Evolutionary conservation across 768 basidiomycete species (phyloP), one percentile per base, ranked within the genome.

Genomic region (Auriculariales sp.): DNA sequence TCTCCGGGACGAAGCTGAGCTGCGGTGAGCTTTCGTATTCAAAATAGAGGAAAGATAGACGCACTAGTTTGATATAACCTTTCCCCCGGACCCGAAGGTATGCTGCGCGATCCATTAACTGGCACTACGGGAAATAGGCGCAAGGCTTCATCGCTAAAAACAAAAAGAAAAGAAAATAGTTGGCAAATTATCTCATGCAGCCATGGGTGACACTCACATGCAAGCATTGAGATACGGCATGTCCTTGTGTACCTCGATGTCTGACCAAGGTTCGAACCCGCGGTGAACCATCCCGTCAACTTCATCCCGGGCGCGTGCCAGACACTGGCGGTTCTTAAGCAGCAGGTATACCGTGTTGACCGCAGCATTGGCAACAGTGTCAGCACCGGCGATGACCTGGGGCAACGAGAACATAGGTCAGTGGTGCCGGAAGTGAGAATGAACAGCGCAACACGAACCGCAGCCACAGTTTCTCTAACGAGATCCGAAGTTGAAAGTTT

Each of bases 101-200:
- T 59, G 14, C 62, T 63, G 28, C 76, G 70, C 51, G 72, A 71
- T 33, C 67, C 65, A 28, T 73, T 72, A 47, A 68, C 69, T 29
- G 74, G 66, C 28, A 77, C 60, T 10, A 77, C 66, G 11, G 75
- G 73, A 50, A 66, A 68, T 19, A 77, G 60, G 34, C 75, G 68
- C 22, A 78, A 59, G 1, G 67, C 60, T 52, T 77, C 76, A 32
- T 75, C 74, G 53, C 75, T 77, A 25, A 7, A 39, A n/a, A n/a
- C n/a, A n/a, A n/a, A n/a, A n/a, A n/a, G n/a, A n/a, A n/a, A n/a
- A n/a, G n/a, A 15, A 9, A 3, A 24, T 17, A 22, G 22, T 44
- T 7, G 5, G 39, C 27, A 10, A 44, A 25, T 6, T n/a, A 19
- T 25, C 15, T 19, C 12, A 12, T 5, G 15, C 12, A 5, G 22